Evolutionary conservation across 1,284 basidiomycete species (phyloP).

Genomic region (Omphalotus olearius): DNA sequence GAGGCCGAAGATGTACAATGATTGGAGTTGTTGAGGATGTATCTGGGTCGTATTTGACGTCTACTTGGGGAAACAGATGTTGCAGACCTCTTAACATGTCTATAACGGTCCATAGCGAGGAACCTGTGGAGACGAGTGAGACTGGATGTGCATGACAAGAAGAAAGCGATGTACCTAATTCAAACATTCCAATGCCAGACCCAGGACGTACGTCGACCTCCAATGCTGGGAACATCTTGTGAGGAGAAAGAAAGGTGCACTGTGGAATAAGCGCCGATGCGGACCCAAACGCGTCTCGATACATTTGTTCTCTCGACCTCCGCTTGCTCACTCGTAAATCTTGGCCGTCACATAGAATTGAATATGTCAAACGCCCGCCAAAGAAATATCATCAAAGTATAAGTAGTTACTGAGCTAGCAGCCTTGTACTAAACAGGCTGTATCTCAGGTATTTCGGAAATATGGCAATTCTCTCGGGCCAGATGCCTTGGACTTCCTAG

Average conservation of each 20-base stretch:
- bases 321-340: neutral
- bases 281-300: conserved; percentile 5
- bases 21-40: conserved; percentile 69
- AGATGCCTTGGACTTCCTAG: conserved; percentile 65
- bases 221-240: conserved; percentile 56
- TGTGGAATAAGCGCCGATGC: neutral
- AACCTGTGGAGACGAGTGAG: conserved; percentile 41
- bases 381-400: conserved; percentile 61
- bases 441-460: conserved; percentile 70
- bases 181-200: conserved; percentile 72
- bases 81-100: conserved; percentile 62
- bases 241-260: conserved; percentile 1
- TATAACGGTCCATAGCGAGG: conserved; percentile 78
- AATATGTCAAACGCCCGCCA: conserved; percentile 47
- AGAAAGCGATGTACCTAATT: conserved; percentile 49
- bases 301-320: neutral
- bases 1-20: conserved; percentile 72
- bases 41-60: conserved; percentile 81
- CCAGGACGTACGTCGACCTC: conserved; percentile 79
- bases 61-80: conserved; percentile 74
- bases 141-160: conserved; percentile 8
- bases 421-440: neutral
- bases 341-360: neutral
- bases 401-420: neutral
- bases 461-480: conserved; percentile 81